Evolutionary conservation across 495 filamentous ascomycete species (phyloP), one percentile per base, ranked within the genome.

Genomic region (Pyrenopolyporus hunteri): DNA sequence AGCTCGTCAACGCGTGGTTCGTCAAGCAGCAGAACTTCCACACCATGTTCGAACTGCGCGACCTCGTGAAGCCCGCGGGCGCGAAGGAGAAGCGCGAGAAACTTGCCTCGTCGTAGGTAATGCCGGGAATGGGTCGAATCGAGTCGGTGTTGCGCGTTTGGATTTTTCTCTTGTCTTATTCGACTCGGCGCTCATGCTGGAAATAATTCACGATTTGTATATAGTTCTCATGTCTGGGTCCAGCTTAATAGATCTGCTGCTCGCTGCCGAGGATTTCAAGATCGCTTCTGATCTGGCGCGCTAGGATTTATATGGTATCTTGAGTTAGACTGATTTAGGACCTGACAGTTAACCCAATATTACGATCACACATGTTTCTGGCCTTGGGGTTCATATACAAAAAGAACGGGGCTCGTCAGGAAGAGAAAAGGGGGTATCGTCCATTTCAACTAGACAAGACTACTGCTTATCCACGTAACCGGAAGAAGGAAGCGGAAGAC

Each of bases 1-100:
- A 82, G 69, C 75, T 83, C 39, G 81, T 87, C 42, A 89, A 89
- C 70, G 85, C 85, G 11, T 90, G 87, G 87, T 89, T 90, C 56
- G 85, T 89, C 49, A 81, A 87, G 70, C 87, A 89, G 72, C 70
- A 80, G 43, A 80, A 88, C 63, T 89, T 88, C 72, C 74, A 79
- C 25, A 81, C 84, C 6, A 77, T 71, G 28, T 89, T 89, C 60
- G 68, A 73, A 44, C 31, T 74, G 36, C 69, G 80, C 37, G 70
- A 78, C 10, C 42, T 82, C 26, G 78, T 83, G 43, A 71, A 71
- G 57, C 80, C 79, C 13, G 63, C 63, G 35, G 48, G 16, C 8
- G 14, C 8, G 8, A 40, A 57, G 37, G 19, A 28, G 8, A 23
- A 4, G n/a, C 33, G 52, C 13, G 32, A 56, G 19, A 48, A 57